A percentile compares a stretch with the other conserved stretches of the same genome.
Evolutionary conservation across 1,284 basidiomycete genomes (phyloP).

Genomic region (Trichosporon inkin): DNA sequence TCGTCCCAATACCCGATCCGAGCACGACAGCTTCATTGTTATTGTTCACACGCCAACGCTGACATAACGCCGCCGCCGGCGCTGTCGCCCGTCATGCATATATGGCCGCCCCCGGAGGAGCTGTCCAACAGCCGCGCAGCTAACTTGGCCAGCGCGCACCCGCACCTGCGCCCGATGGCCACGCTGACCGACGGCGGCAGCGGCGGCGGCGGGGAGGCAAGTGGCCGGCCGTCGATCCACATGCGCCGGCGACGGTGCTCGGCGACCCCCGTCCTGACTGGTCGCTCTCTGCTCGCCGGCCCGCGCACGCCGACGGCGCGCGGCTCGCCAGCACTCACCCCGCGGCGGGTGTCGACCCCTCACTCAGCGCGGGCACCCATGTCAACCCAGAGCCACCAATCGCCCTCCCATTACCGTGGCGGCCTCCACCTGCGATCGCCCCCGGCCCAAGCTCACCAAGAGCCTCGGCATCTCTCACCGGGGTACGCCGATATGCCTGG

Average conservation of each 20-base stretch:
- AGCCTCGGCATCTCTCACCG: no score
- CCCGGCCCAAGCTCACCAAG: neutral
- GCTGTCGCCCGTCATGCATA: no score
- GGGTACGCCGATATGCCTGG: no score
- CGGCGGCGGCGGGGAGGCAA: neutral
- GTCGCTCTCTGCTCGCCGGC: neutral
- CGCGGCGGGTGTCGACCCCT: neutral
- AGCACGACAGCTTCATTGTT: no score
- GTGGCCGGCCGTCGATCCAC: neutral
- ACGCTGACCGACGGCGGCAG: no score
- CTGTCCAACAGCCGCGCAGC: no score
- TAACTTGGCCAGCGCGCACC: no score
- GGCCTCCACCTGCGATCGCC: neutral
- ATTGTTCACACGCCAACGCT: no score
- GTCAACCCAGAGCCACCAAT: neutral
- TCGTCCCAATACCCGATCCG: no score
- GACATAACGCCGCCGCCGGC: no score
- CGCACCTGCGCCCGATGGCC: no score
- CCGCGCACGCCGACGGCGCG: neutral
- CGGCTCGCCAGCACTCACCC: neutral
- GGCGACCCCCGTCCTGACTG: constrained; percentile 1
- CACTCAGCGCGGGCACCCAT: neutral
- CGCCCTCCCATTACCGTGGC: neutral
- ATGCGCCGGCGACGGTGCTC: neutral
- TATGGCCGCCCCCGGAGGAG: no score